Evolutionary conservation across 1,284 basidiomycete species (phyloP), one percentile per base, ranked within the genome.

Genomic region (Coniferiporia weirii): DNA sequence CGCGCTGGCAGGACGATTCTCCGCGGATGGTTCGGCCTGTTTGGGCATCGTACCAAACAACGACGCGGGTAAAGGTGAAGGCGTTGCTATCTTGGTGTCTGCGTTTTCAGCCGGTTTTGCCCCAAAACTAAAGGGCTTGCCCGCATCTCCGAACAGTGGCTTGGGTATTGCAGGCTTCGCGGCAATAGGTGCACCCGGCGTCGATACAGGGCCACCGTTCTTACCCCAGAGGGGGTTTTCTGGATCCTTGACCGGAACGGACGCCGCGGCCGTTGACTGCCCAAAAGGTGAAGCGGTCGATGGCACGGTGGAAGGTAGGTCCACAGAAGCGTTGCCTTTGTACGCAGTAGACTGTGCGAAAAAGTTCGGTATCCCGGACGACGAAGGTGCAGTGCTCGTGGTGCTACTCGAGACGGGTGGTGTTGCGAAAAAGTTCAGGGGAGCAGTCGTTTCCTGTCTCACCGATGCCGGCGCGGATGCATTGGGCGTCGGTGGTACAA

Each of bases 181-280:
- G 13, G 27, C 9, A 32, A 3, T 15, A 20, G 38, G 9, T 40
- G 15, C 44, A 46, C 17, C 17, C 17, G 15, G 17, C 3, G 44
- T 46, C 17, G 35, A 19, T 15, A 51, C 22, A 9, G 47, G 22
- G 38, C 38, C 15, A 22, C 15, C 22, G 8, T 55, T 43, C 40
- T 46, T 51, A 15, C 57, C 35, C 60, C 60, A 61, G 2, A 55
- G 46, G 6, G 56, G 60, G 43, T 61, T 61, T 27, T 61, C 57
- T 8, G 57, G 38, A 51, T 61, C 60, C 35, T 49, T 57, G 13
- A 61, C 32, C 32, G 60, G 56, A 3, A 52, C 32, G n/a, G 49
- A 27, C 19, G 55, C 27, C 15, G 46, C 40, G 8, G 43, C 15
- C 1, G n/a, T 17, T 7, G 32, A 9, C 9, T 3, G 19, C 2